phyloP scores from a whole-genome alignment of 331 rosid species.

The Pyracantha coccinea region DNA sequence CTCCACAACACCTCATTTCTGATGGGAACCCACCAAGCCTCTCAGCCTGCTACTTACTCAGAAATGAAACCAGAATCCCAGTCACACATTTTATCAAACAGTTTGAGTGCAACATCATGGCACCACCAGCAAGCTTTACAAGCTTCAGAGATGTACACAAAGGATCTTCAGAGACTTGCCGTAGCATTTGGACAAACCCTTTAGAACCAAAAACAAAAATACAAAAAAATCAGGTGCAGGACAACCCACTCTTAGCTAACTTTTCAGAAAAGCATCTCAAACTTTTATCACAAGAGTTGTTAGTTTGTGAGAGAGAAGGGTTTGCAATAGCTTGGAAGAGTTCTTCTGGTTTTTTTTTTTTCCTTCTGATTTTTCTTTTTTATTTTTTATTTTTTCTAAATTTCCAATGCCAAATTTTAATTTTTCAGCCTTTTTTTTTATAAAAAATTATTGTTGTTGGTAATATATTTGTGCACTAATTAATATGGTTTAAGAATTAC shows the following conservation, averaged over 20 bases:
- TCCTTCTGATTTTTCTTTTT: not conserved
- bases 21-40: conserved; percentile 30
- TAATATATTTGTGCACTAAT: not conserved
- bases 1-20: conserved; percentile 38
- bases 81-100: conserved; percentile 25
- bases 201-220: conserved; percentile 11
- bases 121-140: conserved; percentile 34
- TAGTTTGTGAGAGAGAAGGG: not conserved
- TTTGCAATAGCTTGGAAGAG: not conserved
- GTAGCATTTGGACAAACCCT: conserved; percentile 76
- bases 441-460: too few relatives aligned
- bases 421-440: not conserved
- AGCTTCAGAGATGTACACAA: conserved; percentile 43
- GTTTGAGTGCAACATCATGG: conserved; percentile 31
- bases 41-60: too few relatives aligned
- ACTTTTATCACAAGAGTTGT: not conserved
- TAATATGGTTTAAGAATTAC: not conserved
- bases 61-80: conserved; percentile 43
- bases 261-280: not conserved
- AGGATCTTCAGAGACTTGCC: conserved; percentile 78
- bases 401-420: conserved; percentile 5
- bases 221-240: not conserved
- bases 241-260: not conserved
- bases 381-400: not conserved
- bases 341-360: not conserved